These are phyloP conservation scores for Populus tremula DNA, from an alignment of 345 rosid species.

Conservation along the genomic window DNA sequence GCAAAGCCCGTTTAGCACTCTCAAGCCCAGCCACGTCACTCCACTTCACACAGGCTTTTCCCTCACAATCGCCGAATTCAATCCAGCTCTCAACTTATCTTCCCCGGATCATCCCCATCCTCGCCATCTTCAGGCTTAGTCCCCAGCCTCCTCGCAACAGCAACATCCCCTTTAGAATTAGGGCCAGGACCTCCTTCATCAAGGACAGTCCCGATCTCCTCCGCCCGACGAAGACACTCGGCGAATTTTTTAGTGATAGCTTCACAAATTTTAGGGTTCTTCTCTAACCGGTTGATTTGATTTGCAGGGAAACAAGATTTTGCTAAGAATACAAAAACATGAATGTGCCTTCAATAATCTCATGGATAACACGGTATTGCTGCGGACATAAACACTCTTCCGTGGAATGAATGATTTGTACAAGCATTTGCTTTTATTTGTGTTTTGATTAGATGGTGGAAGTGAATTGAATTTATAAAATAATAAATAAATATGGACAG, in stretches of 20 bases:
- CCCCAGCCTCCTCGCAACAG: constrained; percentile 67
- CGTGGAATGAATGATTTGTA: too few species aligned
- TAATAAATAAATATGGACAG: too few species aligned
- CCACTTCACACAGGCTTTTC: constrained; percentile 91
- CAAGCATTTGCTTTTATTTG: too few species aligned
- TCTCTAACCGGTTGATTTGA: constrained; percentile 35
- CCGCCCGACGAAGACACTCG: constrained; percentile 89
- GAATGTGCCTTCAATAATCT: too few species aligned
- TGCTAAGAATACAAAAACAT: too few species aligned
- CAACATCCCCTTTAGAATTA: constrained; percentile 65
- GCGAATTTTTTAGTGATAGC: constrained; percentile 78
- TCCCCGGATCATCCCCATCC: constrained; percentile 80
- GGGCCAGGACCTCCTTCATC: constrained; percentile 85
- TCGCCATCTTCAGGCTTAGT: constrained; percentile 77
- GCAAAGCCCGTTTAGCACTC: constrained; percentile 83
- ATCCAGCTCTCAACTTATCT: constrained; percentile 71
- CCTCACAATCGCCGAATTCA: constrained; percentile 76
- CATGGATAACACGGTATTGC: too few species aligned
- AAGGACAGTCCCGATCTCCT: constrained; percentile 87
- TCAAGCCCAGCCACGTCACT: constrained; percentile 91
- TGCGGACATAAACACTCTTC: too few species aligned
- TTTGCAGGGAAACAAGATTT: too few species aligned
- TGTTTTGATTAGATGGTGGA: too few species aligned
- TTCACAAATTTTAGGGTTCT: constrained; percentile 81
- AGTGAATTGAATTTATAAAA: too few species aligned